Base-by-base conservation (phyloP, 2,329 filamentous ascomycete species). In the Phialophora tarda region DNA sequence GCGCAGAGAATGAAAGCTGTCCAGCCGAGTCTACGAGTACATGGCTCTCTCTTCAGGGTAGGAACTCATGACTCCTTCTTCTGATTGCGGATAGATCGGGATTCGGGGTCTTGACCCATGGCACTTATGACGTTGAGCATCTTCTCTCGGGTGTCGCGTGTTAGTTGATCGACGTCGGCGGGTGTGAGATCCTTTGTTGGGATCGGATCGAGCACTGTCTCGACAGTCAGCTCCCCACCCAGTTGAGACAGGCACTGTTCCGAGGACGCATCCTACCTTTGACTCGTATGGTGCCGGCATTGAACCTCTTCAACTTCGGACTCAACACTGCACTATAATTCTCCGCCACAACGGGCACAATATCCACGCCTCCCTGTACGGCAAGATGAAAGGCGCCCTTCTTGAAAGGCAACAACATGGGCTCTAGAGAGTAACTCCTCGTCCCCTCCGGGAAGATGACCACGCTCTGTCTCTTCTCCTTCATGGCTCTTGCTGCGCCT, bases 351-450 rank as follows among this genome's bases (percentile, higher is more conserved):
- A 96, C 85, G 0, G 95, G 95, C 3, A 99, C 89, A 73, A 99
- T 91, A 28, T 93, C 93, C 5, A 97, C 95, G 71, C 92, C 91
- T 1, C 94, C 94, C 83, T 98, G 91, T 23, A 99, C 87, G 54
- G 95, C 95, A 38, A 99, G 85, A 78, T 99, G 94, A 80, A 99
- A 99, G 55, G 94, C 95, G 66, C 95, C 95, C 83, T 99, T 99
- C 82, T 99, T 99, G 85, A 98, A 99, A n/a, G 93, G 91, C 62
- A 98, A 83, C 74, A 99, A 81, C 66, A 85, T 86, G 1, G 95
- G 91, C 62, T 93, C 89, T 73, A 90, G 87, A 64, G 91, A 85
- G 81, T 98, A 97, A 77, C 91, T 96, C 72, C 95, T 87, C 1
- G 95, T 99, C 59, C 95, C 95, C 81, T 99, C 95, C 0, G 83